Evolutionary conservation across 345 rosid genomes (phyloP).

Genomic region (Hibiscus mutabilis): DNA sequence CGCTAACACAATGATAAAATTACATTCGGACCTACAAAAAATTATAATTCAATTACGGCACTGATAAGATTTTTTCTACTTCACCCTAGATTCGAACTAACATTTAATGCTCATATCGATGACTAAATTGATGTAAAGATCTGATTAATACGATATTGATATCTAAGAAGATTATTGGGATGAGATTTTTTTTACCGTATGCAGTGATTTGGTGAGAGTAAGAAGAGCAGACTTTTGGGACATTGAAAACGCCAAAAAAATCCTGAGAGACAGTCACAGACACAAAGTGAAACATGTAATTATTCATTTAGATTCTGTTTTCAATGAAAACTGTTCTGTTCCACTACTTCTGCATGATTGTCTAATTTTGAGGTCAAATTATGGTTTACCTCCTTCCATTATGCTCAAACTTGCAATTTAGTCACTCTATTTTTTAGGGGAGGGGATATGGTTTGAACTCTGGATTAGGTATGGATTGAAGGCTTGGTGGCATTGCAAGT

Average conservation of each 20-base stretch:
- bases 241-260: slow-evolving; percentile 68
- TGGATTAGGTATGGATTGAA: no score
- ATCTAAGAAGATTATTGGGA: not conserved
- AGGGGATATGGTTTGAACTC: no score
- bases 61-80: no score
- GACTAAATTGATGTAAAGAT: no score
- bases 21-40: no score
- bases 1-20: no score
- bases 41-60: no score
- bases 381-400: not conserved
- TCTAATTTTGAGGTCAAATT: not conserved
- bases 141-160: no score
- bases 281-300: not conserved
- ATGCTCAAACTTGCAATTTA: not conserved
- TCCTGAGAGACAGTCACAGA: slow-evolving; percentile 42
- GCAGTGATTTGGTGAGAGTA: slow-evolving; percentile 59
- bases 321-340: not conserved
- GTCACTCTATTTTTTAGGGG: not conserved
- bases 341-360: not conserved
- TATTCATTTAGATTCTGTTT: not conserved
- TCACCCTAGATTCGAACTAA: not conserved
- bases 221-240: slow-evolving; percentile 71
- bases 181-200: slow-evolving; percentile 40
- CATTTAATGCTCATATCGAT: not conserved
- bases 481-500: no score